These are phyloP conservation scores for Malus hybrid DNA, from an alignment of 331 rosid genomes.

Conservation along the genomic window DNA sequence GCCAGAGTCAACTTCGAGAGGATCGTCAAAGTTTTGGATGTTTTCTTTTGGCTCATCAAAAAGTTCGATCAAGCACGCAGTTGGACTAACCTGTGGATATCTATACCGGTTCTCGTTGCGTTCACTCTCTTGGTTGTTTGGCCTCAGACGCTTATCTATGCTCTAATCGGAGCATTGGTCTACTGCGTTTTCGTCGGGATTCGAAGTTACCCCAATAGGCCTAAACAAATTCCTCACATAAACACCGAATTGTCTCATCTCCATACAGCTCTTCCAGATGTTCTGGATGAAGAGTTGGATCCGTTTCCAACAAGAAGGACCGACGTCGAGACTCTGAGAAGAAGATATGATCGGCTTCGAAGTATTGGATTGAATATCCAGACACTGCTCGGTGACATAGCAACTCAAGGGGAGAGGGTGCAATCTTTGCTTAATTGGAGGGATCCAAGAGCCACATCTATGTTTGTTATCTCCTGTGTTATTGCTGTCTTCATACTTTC, in stretches of 20 bases:
- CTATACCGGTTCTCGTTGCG: conserved; percentile 26
- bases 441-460: conserved; percentile 57
- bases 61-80: conserved; percentile 52
- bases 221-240: conserved; percentile 64
- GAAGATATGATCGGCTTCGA: conserved; percentile 56
- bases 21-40: conserved; percentile 37
- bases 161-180: conserved; percentile 21
- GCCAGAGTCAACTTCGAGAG: conserved; percentile 53
- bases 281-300: conserved; percentile 58
- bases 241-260: conserved; percentile 56
- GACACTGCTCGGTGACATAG: conserved; percentile 43
- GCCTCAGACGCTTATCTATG: conserved; percentile 15
- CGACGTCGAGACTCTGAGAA: conserved; percentile 18
- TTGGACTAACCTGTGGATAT: conserved; percentile 49
- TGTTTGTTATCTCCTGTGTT: conserved; percentile 35
- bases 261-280: conserved; percentile 39
- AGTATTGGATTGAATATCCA: conserved; percentile 35
- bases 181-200: conserved; percentile 42
- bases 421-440: conserved; percentile 61
- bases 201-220: conserved; percentile 47
- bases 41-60: conserved; percentile 26
- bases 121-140: conserved; percentile 29
- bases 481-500: conserved; percentile 39
- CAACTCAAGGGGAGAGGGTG: conserved; percentile 59
- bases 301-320: conserved; percentile 40